Conservation (phyloP, 306 rosid species). For the Vigna hirtella region DNA sequence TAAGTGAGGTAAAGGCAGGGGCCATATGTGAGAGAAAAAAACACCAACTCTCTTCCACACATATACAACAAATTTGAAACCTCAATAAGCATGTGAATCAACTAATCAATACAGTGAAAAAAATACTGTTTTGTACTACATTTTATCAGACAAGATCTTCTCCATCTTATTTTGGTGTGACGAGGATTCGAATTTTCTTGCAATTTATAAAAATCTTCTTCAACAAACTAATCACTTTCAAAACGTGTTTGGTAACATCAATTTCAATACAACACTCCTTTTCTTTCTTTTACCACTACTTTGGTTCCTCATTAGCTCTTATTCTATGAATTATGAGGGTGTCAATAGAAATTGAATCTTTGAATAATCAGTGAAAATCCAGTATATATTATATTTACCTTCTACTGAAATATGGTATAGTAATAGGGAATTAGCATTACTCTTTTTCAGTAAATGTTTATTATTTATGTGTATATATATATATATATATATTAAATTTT, state of each 20-base stretch:
- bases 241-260: neutral
- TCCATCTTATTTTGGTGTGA: neutral
- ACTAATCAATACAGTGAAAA: neutral
- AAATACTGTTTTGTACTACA: neutral
- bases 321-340: too few relatives aligned
- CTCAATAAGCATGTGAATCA: too few relatives aligned
- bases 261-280: neutral
- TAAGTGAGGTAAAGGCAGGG: neutral
- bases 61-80: neutral
- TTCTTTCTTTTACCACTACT: too few relatives aligned
- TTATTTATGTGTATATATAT: too few relatives aligned
- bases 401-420: too few relatives aligned
- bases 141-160: conserved; percentile 28
- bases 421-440: too few relatives aligned
- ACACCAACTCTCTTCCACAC: conserved; percentile 28
- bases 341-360: too few relatives aligned
- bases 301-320: too few relatives aligned
- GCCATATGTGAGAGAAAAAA: neutral
- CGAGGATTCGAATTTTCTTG: neutral
- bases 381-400: too few relatives aligned
- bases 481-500: too few relatives aligned
- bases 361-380: too few relatives aligned
- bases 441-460: too few relatives aligned
- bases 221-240: neutral
- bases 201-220: conserved; percentile 8